Evolutionary conservation across 441 rosid genomes (phyloP).

Genomic region (Viola pubescens): DNA sequence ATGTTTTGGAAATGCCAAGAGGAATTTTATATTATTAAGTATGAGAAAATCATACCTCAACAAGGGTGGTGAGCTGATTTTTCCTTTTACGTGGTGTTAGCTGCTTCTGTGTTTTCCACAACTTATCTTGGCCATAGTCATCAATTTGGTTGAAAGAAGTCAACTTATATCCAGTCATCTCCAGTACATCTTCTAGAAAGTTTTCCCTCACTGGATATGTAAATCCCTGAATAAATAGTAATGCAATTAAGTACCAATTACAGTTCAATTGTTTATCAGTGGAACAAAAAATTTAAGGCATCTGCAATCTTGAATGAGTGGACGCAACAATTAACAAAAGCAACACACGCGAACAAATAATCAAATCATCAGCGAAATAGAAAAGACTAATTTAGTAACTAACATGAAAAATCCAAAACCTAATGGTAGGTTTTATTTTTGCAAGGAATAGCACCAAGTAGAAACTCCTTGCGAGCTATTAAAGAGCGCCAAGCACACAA

Average conservation of each 20-base stretch:
- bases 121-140: constrained; percentile 97
- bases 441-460: background rate
- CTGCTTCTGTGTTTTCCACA: constrained; percentile 98
- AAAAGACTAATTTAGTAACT: background rate
- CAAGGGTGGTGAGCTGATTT: constrained; percentile 86
- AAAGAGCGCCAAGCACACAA: background rate
- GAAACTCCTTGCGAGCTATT: background rate
- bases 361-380: background rate
- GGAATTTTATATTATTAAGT: background rate
- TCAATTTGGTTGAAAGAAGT: constrained; percentile 90
- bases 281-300: background rate
- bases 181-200: constrained; percentile 86
- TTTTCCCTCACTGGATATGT: constrained; percentile 78
- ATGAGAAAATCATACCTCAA: constrained; percentile 56
- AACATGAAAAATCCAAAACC: background rate
- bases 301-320: constrained; percentile 1
- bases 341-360: background rate
- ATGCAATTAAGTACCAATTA: constrained; percentile 2
- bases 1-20: background rate
- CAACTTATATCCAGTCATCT: constrained; percentile 83
- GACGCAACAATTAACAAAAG: constrained; percentile 4
- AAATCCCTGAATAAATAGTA: constrained; percentile 57
- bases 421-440: background rate
- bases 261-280: background rate
- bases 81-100: constrained; percentile 83